Base-by-base conservation (phyloP, 1,139 yeast genomes). In the Cylindricascospora bacillispora region DNA sequence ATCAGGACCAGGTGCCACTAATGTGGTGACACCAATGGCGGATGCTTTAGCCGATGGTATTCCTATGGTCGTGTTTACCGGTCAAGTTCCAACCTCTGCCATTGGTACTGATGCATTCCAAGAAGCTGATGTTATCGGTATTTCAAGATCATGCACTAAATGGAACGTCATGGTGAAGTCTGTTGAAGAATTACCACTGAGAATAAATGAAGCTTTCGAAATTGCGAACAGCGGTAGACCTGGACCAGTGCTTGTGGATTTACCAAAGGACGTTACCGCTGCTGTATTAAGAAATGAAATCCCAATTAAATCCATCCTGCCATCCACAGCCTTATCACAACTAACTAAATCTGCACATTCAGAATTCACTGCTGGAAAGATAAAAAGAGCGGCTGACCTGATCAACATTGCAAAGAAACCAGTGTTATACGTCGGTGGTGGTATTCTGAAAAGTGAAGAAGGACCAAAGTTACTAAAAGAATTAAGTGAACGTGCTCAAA, bases 81-180 rank as follows among this genome's bases (percentile, higher is more conserved):
- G 98, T 36, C 98, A 89, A 67, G 98, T 89, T 24, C 83, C 95
- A 36, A 89, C 98, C 25, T 62, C 78, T 32, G 89, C 95, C 30
- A 86, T 89, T 49, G 98, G 98, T 49, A 85, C 97, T 13, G 98
- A 89, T 59, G 93, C 97, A 23, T 89, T 89, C 76, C 98, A 89
- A 63, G 98, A 89, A 63, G 98, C 98, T 28, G 98, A 89, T 54
- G 93, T 89, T 34, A 73, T 89, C 30, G 98, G 98, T 48, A 89
- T 89, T 49, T 82, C 97, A 5, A 73, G 98, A 57, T 76, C 95
- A 10, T 89, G 98, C 65, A 85, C 98, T 37, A 89, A 89, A 59
- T 89, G 98, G 98, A 92, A 92, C 55, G 97, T 86, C 26, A 89
- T 89, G 97, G 97, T 89, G 35, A 89, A 82, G 59, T 73, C 73